A percentile compares a stretch with the other conserved stretches of the same genome.
These are phyloP conservation scores for Dactylorhiza incarnata DNA, from an alignment of 106 monocot genomes.

Conservation along the genomic window DNA sequence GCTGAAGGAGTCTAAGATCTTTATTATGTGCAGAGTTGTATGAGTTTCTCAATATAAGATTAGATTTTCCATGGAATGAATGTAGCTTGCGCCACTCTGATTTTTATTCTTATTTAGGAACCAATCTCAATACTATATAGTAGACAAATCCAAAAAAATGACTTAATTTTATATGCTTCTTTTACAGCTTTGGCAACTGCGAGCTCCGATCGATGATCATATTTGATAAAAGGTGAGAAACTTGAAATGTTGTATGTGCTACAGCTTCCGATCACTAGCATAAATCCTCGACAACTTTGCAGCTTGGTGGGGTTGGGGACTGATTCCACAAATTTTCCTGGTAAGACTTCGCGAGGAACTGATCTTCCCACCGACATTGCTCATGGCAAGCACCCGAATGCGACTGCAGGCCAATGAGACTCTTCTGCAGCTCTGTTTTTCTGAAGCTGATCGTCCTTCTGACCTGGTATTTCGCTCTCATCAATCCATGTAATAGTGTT, in stretches of 20 bases:
- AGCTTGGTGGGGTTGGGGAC: neutral
- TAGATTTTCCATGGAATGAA: neutral
- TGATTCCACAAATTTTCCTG: neutral
- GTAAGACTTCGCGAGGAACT: neutral
- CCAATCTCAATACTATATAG: neutral
- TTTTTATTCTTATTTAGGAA: neutral
- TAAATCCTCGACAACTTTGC: neutral
- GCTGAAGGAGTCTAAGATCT: too few species aligned
- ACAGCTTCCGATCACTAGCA: neutral
- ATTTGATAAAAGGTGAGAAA: constrained; percentile 1
- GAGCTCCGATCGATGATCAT: neutral
- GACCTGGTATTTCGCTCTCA: neutral
- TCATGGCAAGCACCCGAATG: neutral
- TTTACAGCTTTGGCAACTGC: neutral
- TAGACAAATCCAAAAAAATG: neutral
- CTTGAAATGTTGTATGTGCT: neutral
- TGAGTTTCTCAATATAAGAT: neutral
- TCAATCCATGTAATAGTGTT: neutral
- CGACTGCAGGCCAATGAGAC: neutral
- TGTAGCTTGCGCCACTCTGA: neutral
- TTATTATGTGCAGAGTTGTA: too few species aligned
- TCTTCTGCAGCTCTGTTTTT: neutral
- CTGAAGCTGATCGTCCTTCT: neutral
- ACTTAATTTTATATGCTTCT: neutral
- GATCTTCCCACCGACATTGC: constrained; percentile 1